phyloP scores from a whole-genome alignment of 305 asterid genomes.

The Fraxinus angustifolia region DNA sequence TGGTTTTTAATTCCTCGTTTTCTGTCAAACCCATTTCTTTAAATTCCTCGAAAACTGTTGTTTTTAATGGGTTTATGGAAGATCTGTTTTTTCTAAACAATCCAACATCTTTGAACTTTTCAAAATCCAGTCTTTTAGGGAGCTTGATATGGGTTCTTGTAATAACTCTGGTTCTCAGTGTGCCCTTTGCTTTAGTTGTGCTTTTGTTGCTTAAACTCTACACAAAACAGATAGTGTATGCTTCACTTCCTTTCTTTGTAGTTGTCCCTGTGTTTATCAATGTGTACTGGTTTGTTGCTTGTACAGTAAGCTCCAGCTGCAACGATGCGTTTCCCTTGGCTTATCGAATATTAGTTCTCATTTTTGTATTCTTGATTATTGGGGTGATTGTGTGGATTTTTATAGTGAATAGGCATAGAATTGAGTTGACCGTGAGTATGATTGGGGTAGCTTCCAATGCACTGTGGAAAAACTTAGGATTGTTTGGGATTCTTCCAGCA shows the following conservation, averaged over 20 bases:
- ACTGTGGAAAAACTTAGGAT: slow-evolving; percentile 56
- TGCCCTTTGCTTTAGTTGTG: slow-evolving; percentile 52
- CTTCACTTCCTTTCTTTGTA: slow-evolving; percentile 70
- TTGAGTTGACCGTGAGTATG: slow-evolving; percentile 78
- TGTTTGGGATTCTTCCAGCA: slow-evolving; percentile 75
- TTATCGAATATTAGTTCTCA: slow-evolving; percentile 59
- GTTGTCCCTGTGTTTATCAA: slow-evolving; percentile 66
- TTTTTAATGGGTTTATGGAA: slow-evolving; percentile 8
- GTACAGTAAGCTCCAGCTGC: slow-evolving; percentile 67
- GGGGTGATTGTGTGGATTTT: slow-evolving; percentile 88
- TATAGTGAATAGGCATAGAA: slow-evolving; percentile 70
- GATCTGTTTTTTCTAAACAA: slow-evolving; percentile 10
- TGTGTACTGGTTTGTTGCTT: slow-evolving; percentile 88
- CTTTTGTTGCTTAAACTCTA: slow-evolving; percentile 72
- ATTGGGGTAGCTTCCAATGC: slow-evolving; percentile 77
- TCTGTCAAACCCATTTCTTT: background rate
- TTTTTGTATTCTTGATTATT: slow-evolving; percentile 64
- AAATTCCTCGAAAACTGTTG: background rate
- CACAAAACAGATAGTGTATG: slow-evolving; percentile 82
- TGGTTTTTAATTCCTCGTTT: slow-evolving; percentile 5
- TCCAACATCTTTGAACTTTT: slow-evolving; percentile 27
- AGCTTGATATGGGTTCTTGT: slow-evolving; percentile 84
- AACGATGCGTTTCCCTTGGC: slow-evolving; percentile 67
- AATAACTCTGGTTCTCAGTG: slow-evolving; percentile 56
- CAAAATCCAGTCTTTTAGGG: slow-evolving; percentile 39